Percentiles rank a stretch among this genome's conserved stretches.
Conservation (phyloP, 441 rosid species). For the Syzygium malaccense region DNA sequence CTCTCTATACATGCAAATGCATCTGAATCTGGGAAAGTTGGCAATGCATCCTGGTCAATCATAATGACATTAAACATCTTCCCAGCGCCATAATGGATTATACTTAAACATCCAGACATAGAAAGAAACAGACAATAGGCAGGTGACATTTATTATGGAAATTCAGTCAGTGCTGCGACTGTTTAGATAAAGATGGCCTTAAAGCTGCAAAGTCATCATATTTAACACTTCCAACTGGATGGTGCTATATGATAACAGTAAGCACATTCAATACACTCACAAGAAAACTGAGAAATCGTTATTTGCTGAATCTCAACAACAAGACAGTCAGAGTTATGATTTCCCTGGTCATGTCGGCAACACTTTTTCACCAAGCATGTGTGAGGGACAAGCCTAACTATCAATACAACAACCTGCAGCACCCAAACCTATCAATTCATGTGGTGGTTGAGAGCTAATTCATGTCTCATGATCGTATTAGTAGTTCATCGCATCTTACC, state of each 20-base stretch:
- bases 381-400: not conserved
- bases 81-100: not conserved
- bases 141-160: not conserved
- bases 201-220: not conserved
- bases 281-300: not conserved
- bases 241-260: not conserved
- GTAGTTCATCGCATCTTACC: not conserved
- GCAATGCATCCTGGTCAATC: constrained; percentile 68
- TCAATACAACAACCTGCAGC: not conserved
- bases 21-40: constrained; percentile 87
- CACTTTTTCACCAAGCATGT: not conserved
- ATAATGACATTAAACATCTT: not conserved
- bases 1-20: constrained; percentile 91
- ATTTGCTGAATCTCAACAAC: not conserved
- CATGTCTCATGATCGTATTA: not conserved
- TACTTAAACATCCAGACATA: not conserved
- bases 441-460: not conserved
- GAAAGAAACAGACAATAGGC: not conserved
- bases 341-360: not conserved
- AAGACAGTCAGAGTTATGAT: not conserved
- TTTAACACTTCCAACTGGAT: not conserved
- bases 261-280: not conserved
- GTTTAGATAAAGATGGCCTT: not conserved
- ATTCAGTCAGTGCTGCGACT: not conserved
- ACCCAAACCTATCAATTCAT: not conserved